Conservation (phyloP, 108 stramenopile species). For the Parietichytrium sp. region DNA sequence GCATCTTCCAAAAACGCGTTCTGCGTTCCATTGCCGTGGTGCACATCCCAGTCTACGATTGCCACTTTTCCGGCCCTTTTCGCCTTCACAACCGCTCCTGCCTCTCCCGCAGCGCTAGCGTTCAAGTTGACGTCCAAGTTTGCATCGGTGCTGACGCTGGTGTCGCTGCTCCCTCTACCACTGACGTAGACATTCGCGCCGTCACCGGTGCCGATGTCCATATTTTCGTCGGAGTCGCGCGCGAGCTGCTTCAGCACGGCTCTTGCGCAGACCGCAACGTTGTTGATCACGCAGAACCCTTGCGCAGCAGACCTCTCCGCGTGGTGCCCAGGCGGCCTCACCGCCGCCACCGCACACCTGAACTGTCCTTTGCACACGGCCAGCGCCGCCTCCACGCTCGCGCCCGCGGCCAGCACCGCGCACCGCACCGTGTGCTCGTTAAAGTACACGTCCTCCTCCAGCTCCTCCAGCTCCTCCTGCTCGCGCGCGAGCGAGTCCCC, state of each 20-base stretch:
- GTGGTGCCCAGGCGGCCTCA: slow-evolving; percentile 86
- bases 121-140: too few species aligned
- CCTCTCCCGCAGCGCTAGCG: neutral
- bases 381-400: neutral
- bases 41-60: slow-evolving; percentile 69
- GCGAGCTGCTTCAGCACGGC: slow-evolving; percentile 58
- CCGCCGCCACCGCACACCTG: slow-evolving; percentile 66
- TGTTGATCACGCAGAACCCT: slow-evolving; percentile 83
- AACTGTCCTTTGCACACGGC: slow-evolving; percentile 35
- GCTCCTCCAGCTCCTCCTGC: neutral
- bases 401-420: slow-evolving; percentile 38
- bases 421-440: slow-evolving; percentile 35
- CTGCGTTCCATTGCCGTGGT: slow-evolving; percentile 87
- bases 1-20: slow-evolving; percentile 63
- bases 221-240: neutral
- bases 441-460: slow-evolving; percentile 37
- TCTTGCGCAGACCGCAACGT: slow-evolving; percentile 73
- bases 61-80: slow-evolving; percentile 50
- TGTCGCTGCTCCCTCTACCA: too few species aligned
- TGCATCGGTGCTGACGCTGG: too few species aligned
- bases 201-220: too few species aligned
- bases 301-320: slow-evolving; percentile 64
- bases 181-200: too few species aligned
- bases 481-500: too few species aligned
- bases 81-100: neutral